Evolutionary conservation across 75 land plant species (phyloP).

Genomic region (Larix kaempferi): DNA sequence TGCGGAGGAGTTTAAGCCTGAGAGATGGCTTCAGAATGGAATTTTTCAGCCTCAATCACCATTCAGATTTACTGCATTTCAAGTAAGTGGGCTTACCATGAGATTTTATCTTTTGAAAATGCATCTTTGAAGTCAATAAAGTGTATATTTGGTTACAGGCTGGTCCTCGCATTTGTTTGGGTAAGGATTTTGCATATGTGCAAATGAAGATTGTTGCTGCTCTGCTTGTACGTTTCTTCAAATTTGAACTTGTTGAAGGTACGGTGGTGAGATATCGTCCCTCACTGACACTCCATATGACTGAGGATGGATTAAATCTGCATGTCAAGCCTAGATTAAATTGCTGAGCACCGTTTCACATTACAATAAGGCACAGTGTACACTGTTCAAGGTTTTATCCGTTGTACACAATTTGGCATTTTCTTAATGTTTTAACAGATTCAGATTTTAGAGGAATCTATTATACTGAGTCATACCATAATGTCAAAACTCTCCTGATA

Average conservation of each 20-base stretch:
- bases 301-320: background rate
- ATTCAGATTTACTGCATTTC: conserved; percentile 62
- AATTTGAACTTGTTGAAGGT: conserved; percentile 8
- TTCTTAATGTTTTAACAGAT: too few relatives aligned
- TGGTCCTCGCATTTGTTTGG: conserved; percentile 35
- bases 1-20: conserved; percentile 24
- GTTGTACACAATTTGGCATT: too few relatives aligned
- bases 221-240: conserved; percentile 16
- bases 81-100: conserved; percentile 17
- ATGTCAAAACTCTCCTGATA: too few relatives aligned
- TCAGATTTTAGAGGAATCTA: too few relatives aligned
- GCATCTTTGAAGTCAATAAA: background rate
- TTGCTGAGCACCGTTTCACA: background rate
- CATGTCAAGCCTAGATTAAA: background rate
- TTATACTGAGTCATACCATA: too few relatives aligned
- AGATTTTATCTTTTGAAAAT: background rate
- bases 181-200: conserved; percentile 33
- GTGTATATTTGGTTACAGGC: conserved; percentile 18
- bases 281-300: conserved; percentile 29
- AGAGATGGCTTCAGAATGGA: conserved; percentile 39
- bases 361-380: background rate
- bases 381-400: too few relatives aligned
- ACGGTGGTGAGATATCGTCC: conserved; percentile 21
- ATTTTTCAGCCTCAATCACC: conserved; percentile 39
- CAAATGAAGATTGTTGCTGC: conserved; percentile 39